Base-by-base conservation (phyloP, 345 rosid species). In the Syzygium aqueum region DNA sequence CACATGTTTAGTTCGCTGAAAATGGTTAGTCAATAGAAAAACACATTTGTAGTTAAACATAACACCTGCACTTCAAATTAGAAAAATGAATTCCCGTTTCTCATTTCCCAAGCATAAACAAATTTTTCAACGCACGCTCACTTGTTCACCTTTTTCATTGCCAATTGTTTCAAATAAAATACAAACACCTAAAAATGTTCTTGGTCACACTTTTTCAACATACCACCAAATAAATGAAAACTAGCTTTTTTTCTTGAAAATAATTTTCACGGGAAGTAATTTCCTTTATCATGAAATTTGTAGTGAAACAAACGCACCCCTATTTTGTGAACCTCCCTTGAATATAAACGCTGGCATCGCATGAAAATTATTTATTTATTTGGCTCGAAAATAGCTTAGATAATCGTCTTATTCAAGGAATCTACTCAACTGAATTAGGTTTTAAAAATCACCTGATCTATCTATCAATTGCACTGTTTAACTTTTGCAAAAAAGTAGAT, bases 261-360 rank as follows among this genome's bases (percentile, higher is more conserved):
- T 53, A 6, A 53, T 0, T 53, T 0, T 17, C 3, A 53, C 0
- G 0, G 0, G 19, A 53, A 53, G 56, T 0, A 53, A 1, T 53
- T 53, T 53, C 11, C 0, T 53, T 53, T 5, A 53, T 21, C 0
- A 53, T 6, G 19, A 0, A 53, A 1, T 53, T 1, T 53, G 17
- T 16, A 21, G 19, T 53, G 0, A 53, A 0, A 53, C 56, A 53
- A 53, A 53, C 56, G 21, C 0, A 3, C 22, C 23, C 56, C 7
- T 53, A 53, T 53, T 53, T 53, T 5, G n/a, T 25, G n/a, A 56
- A 56, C 63, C n/a, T 56, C 9, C 1, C 14, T 56, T 54, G 63
- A 56, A 4, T 23, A 56, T 56, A 27, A 23, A 56, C 63, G 23
- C 14, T 23, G n/a, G 13, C 23, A 11, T 23, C n/a, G 11, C 25